Conservation (phyloP, 164 flowering plant species). For the Macadamia tetraphylla region DNA sequence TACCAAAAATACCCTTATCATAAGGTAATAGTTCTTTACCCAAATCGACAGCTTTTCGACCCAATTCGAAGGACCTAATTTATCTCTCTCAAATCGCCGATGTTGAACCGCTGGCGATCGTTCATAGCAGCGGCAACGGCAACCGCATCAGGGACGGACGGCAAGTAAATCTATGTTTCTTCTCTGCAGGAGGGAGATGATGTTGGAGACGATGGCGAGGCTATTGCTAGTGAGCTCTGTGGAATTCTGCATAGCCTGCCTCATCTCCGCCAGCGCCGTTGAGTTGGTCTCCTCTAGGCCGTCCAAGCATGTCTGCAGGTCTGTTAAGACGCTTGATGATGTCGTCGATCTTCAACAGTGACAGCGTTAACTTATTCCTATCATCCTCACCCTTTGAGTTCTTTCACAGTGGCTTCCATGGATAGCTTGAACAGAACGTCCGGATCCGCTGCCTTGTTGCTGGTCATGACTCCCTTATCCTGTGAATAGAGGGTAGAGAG, state of each 20-base stretch:
- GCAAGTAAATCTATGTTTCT: not conserved
- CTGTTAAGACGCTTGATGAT: slow-evolving; percentile 45
- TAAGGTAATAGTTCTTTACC: too few species aligned
- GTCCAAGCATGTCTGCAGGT: slow-evolving; percentile 52
- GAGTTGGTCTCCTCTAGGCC: too few species aligned
- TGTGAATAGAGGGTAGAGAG: slow-evolving; percentile 28
- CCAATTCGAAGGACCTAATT: too few species aligned
- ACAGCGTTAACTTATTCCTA: slow-evolving; percentile 21
- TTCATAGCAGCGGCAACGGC: not conserved
- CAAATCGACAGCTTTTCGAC: too few species aligned
- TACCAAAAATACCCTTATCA: too few species aligned
- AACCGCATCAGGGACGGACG: too few species aligned
- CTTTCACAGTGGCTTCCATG: slow-evolving; percentile 35
- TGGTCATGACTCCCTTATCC: not conserved
- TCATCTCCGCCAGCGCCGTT: slow-evolving; percentile 38
- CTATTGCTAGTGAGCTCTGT: slow-evolving; percentile 27
- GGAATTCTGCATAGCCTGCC: slow-evolving; percentile 36
- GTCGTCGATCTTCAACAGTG: slow-evolving; percentile 32
- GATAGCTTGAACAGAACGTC: slow-evolving; percentile 40
- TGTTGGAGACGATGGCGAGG: slow-evolving; percentile 13
- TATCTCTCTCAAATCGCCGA: too few species aligned
- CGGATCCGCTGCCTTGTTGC: too few species aligned
- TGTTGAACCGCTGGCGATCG: not conserved
- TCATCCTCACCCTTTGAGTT: slow-evolving; percentile 27
- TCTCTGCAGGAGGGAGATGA: slow-evolving; percentile 10